phyloP scores from a whole-genome alignment of 164 flowering plant genomes.

The Pachysandra terminalis region DNA sequence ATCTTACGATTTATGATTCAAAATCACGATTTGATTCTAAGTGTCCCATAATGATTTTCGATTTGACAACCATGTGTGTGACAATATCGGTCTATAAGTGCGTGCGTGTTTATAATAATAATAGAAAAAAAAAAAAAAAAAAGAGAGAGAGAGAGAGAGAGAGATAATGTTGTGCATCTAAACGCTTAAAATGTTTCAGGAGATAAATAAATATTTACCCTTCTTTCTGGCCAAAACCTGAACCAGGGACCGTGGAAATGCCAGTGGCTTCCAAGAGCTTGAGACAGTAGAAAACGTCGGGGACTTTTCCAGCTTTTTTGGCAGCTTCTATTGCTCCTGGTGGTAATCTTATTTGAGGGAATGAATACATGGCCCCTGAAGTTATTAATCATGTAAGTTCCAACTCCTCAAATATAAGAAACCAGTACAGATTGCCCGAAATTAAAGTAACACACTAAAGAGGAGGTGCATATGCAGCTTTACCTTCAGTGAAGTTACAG shows the following conservation, averaged over 20 bases:
- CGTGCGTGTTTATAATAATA: too few species aligned
- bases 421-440: conserved; percentile 2
- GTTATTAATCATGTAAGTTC: conserved; percentile 13
- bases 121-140: too few species aligned
- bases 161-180: too few species aligned
- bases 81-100: too few species aligned
- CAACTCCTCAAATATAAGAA: not conserved
- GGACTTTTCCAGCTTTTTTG: conserved; percentile 73
- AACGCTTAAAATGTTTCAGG: not conserved
- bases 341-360: conserved; percentile 93
- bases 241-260: conserved; percentile 98
- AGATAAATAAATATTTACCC: conserved; percentile 45
- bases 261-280: conserved; percentile 97
- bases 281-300: conserved; percentile 97
- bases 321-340: conserved; percentile 93
- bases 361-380: conserved; percentile 98
- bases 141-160: not conserved
- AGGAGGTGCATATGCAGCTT: not conserved
- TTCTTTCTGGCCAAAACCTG: conserved; percentile 98
- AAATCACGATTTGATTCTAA: too few species aligned
- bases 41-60: too few species aligned
- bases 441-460: not conserved
- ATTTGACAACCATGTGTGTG: too few species aligned
- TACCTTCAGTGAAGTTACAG: conserved; percentile 97
- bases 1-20: too few species aligned